Evolutionary conservation across 2,329 filamentous ascomycete genomes (phyloP).

Genomic region (Paraphoma chrysanthemicola): DNA sequence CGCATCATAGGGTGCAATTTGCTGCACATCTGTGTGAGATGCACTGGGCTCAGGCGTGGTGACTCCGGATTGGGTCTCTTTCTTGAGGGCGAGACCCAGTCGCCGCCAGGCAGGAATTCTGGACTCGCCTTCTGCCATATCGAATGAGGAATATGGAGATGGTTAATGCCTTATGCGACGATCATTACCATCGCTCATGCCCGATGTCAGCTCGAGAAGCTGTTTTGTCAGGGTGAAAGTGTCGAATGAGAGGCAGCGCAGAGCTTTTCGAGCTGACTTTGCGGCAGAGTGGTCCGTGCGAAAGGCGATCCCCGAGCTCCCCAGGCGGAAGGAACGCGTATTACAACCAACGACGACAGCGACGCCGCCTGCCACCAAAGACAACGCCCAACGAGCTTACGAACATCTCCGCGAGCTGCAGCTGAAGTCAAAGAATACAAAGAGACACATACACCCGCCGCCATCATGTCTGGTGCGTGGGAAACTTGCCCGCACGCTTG

Average conservation of each 20-base stretch:
- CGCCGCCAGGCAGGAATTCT: conserved; percentile 65
- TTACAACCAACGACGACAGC: conserved; percentile 28
- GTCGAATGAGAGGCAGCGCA: conserved; percentile 44
- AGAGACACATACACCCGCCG: conserved; percentile 33
- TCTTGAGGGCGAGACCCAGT: conserved; percentile 66
- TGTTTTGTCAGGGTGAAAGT: conserved; percentile 30
- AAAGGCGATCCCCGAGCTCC: conserved; percentile 35
- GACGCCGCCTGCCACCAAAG: conserved; percentile 30
- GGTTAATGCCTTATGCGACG: conserved; percentile 25
- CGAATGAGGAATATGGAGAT: conserved; percentile 37
- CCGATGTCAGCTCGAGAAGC: conserved; percentile 43
- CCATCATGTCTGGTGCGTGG: conserved; percentile 52
- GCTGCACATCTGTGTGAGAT: conserved; percentile 17
- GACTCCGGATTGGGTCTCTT: conserved; percentile 51
- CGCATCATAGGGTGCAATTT: conserved; percentile 8
- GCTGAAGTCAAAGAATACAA: conserved; percentile 36
- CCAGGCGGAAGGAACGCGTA: conserved; percentile 46
- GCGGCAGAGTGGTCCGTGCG: conserved; percentile 23
- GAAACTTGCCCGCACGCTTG: conserved; percentile 18
- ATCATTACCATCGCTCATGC: conserved; percentile 38
- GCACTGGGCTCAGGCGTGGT: conserved; percentile 27
- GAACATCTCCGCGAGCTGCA: conserved; percentile 33
- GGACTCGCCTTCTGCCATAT: conserved; percentile 33
- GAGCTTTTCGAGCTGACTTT: conserved; percentile 40
- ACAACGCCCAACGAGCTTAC: conserved; percentile 36